Evolutionary conservation across 139 green algal genomes (phyloP).

Genomic region (Pleodorina starrii): DNA sequence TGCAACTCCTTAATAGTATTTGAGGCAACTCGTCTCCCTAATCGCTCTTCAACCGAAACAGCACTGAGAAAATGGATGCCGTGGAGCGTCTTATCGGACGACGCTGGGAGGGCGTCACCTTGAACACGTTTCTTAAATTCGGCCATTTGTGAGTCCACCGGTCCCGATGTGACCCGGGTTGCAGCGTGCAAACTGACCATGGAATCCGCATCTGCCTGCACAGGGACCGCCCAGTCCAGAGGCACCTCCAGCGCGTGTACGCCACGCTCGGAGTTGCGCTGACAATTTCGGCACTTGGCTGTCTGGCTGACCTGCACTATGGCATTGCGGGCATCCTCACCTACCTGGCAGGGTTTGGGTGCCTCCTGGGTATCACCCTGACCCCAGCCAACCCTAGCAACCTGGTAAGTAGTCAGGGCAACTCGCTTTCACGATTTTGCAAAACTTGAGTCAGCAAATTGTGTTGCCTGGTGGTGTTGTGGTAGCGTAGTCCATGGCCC

Average conservation of each 20-base stretch:
- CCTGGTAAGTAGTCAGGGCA: slow-evolving; percentile 58
- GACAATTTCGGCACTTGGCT: slow-evolving; percentile 55
- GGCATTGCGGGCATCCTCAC: slow-evolving; percentile 62
- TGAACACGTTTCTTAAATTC: slow-evolving; percentile 43
- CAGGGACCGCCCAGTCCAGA: slow-evolving; percentile 66
- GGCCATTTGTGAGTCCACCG: slow-evolving; percentile 43
- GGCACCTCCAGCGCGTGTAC: slow-evolving; percentile 77
- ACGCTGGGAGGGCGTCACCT: not conserved
- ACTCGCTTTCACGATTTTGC: too few relatives aligned
- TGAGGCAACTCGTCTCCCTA: too few relatives aligned
- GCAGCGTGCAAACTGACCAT: too few relatives aligned
- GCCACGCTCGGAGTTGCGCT: slow-evolving; percentile 69
- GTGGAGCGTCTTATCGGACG: slow-evolving; percentile 15
- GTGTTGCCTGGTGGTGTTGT: too few relatives aligned
- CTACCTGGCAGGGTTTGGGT: slow-evolving; percentile 66
- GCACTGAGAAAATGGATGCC: slow-evolving; percentile 50
- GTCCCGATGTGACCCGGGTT: not conserved
- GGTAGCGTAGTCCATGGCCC: too few relatives aligned
- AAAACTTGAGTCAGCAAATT: too few relatives aligned
- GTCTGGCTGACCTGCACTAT: slow-evolving; percentile 46
- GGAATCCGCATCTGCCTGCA: not conserved
- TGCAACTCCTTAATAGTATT: too few relatives aligned
- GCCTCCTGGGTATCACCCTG: slow-evolving; percentile 58
- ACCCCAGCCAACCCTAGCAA: slow-evolving; percentile 54
- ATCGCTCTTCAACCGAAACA: too few relatives aligned